Evolutionary conservation across 176 grass and related monocot genomes (phyloP), one percentile per base, ranked within the genome.

Genomic region (Lolium multiflorum): DNA sequence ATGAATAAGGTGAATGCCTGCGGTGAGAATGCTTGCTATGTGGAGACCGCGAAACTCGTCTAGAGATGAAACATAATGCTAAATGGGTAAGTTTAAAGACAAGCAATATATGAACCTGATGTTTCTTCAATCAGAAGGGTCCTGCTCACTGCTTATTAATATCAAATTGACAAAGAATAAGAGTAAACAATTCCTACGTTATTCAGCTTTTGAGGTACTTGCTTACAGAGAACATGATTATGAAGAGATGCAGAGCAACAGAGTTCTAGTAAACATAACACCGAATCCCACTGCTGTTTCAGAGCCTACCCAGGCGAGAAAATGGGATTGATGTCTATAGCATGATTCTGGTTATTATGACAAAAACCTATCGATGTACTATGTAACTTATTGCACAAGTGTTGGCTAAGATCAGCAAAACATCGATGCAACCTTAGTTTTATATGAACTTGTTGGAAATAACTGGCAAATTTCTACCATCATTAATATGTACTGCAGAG

Each of bases 21-120:
- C 80, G 83, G 89, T 95, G 93, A 89, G 90, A 91, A 88, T 95
- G 93, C 91, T 95, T 95, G 90, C 93, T 95, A 92, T 85, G 83
- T 92, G 93, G 93, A 92, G 93, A 92, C 91, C 89, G 90, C 91
- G 86, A 95, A 92, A 92, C 78, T 89, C 91, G 93, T 95, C 93
- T 95, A 92, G 93, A 95, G 91, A 92, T 95, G 79, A 92, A 91
- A 95, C 76, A 92, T 95, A 89, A 89, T 90, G 71, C 91, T 92
- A 86, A 84, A 85, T 78, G 81, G 85, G 93, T 92, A 92, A 95
- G 93, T 95, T 74, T 14, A 90, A 91, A 71, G 79, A 87, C 79
- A 90, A 91, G 63, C 62, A 63, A 81, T 71, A 84, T 78, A 77
- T 89, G 88, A 89, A 91, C 86, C 91, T 90, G 90, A 59, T 82